Base-by-base conservation (phyloP, 2,329 filamentous ascomycete genomes). In the Apiospora arundinis region DNA sequence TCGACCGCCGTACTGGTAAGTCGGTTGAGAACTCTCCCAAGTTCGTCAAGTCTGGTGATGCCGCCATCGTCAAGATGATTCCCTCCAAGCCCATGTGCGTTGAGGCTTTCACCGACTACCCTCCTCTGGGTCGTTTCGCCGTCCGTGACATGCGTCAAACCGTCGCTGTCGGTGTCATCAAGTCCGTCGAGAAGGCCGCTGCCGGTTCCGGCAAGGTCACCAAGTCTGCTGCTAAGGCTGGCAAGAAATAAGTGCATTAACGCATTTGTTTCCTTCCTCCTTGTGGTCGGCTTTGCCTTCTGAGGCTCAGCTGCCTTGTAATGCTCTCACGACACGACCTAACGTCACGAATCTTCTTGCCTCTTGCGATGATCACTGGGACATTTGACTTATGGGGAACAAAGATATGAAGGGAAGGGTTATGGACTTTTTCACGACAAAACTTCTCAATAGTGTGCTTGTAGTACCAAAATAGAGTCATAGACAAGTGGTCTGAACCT, bases 51-150 rank as follows among this genome's bases (percentile, higher is more conserved):
- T 98, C 95, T 83, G 96, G 96, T 93, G 96, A 99, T 87, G 95
- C 96, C 80, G 95, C 95, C 87, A 99, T 99, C 89, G 96, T 99
- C 90, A 98, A 98, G 95, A 98, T 99, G 96, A 85, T 98, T 91
- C 96, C 96, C 85, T 98, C 95, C 90, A 99, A 99, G 95, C 96
- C 96, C 85, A 99, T 99, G 96, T 99, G 96, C 88, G 96, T 99
- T 87, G 96, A 99, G 94, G 90, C 96, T 81, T 99, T 98, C 95
- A 98, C 95, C 82, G 95, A 98, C 84, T 99, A 98, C 91, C 95
- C 96, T 83, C 96, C 96, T 86, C 95, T 99, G 82, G 96, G 96
- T 86, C 95, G 96, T 92, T 99, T 99, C 92, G 96, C 96, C 86
- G 96, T 99, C 91, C 95, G 95, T 93, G 95, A 98, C 89, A 98